Evolutionary conservation across 164 flowering plant species (phyloP).

Genomic region (Protea cynaroides): DNA sequence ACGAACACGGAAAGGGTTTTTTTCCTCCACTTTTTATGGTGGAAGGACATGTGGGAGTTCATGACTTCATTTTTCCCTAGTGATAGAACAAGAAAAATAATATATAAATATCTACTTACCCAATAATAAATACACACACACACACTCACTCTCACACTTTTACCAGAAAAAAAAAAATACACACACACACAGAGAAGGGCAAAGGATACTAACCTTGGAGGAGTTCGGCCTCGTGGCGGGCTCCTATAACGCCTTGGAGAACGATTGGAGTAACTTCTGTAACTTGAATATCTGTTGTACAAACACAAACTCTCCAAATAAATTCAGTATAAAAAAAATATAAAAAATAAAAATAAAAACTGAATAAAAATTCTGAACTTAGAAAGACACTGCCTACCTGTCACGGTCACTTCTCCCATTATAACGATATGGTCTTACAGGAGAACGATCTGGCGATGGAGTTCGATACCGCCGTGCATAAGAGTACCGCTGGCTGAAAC

Average conservation of each 20-base stretch:
- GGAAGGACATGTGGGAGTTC: too few relatives aligned
- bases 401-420: constrained; percentile 69
- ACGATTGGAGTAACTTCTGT: constrained; percentile 57
- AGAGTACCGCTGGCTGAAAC: constrained; percentile 86
- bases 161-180: too few relatives aligned
- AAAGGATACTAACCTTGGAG: constrained; percentile 50
- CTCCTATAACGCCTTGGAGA: constrained; percentile 90
- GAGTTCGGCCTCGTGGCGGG: constrained; percentile 82
- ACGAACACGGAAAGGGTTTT: too few relatives aligned
- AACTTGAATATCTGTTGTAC: constrained; percentile 49
- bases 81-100: neutral
- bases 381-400: constrained; percentile 32
- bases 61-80: too few relatives aligned
- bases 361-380: neutral
- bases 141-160: too few relatives aligned
- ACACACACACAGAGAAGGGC: too few relatives aligned
- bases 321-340: neutral
- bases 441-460: constrained; percentile 89
- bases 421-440: constrained; percentile 69
- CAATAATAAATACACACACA: too few relatives aligned
- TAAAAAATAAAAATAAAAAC: neutral
- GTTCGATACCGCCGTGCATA: constrained; percentile 88
- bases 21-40: too few relatives aligned
- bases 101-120: too few relatives aligned
- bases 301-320: too few relatives aligned